A percentile compares a stretch with the other conserved stretches of the same genome.
Evolutionary conservation across 306 rosid species (phyloP).

Genomic region (Senna siamea): DNA sequence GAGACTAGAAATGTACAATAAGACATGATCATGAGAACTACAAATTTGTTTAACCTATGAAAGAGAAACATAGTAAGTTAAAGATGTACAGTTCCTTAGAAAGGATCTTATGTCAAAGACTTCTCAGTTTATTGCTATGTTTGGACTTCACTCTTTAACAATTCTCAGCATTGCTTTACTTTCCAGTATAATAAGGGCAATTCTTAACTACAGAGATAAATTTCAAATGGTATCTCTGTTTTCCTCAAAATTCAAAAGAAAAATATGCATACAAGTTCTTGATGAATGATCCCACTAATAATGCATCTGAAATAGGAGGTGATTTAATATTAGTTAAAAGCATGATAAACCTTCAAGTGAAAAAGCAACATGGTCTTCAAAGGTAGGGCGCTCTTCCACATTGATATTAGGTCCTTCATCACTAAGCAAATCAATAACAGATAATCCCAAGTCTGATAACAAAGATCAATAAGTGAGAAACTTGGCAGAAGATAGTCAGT

Average conservation of each 20-base stretch:
- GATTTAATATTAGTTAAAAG: slow-evolving; percentile 13
- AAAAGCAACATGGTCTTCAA: slow-evolving; percentile 91
- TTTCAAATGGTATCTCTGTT: slow-evolving; percentile 14
- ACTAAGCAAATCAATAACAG: slow-evolving; percentile 73
- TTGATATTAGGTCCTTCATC: slow-evolving; percentile 62
- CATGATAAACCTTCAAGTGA: slow-evolving; percentile 73
- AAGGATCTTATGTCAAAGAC: slow-evolving; percentile 32
- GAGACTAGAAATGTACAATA: slow-evolving; percentile 32
- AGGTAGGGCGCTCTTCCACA: slow-evolving; percentile 49
- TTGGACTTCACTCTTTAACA: slow-evolving; percentile 15
- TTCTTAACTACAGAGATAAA: slow-evolving; percentile 7
- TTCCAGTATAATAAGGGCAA: slow-evolving; percentile 25
- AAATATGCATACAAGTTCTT: slow-evolving; percentile 17
- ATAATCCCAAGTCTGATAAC: slow-evolving; percentile 61
- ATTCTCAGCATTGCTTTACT: slow-evolving; percentile 11
- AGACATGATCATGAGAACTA: slow-evolving; percentile 15
- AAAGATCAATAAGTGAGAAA: slow-evolving; percentile 34
- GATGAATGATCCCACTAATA: slow-evolving; percentile 18
- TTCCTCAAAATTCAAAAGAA: slow-evolving; percentile 29
- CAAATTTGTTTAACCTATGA: slow-evolving; percentile 21
- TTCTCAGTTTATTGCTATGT: slow-evolving; percentile 21
- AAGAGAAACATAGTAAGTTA: slow-evolving; percentile 5
- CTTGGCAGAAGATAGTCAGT: background rate
- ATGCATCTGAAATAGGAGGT: slow-evolving; percentile 23
- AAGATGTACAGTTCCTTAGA: slow-evolving; percentile 23